Base-by-base conservation (phyloP, 2,329 filamentous ascomycete genomes). In the Fusarium haematococcum region DNA sequence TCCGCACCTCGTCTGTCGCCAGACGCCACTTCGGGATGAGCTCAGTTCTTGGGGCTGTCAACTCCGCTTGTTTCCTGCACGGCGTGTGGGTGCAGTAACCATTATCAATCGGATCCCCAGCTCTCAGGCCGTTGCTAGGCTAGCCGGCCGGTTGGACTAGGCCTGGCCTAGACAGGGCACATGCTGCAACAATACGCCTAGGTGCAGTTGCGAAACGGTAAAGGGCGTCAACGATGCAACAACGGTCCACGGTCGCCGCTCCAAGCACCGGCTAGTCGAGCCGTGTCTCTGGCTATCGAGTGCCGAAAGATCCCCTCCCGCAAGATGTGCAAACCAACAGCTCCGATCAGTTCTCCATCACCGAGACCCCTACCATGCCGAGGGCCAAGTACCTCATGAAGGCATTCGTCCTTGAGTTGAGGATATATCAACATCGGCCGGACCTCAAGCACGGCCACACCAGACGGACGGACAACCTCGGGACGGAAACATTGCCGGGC, bases 291-390 rank as follows among this genome's bases (percentile, higher is more conserved):
- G 37, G 45, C 41, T 27, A 23, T 13, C 41, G 63, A 45, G 39
- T 63, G 27, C 48, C 50, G 56, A 68, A 52, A 37, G 67, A 74
- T 74, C 60, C 56, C 54, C 70, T 56, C 41, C 62, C 48, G 39
- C 54, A 58, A 60, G 27, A 59, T 50, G 57, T 61, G 41, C 61
- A 61, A 72, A 72, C 70, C 61, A 72, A 66, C 65, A 65, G 37
- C 45, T 33, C 30, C 59, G 61, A 33, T 52, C 48, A 37, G 23
- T 64, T 45, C 27, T 45, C 33, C 25, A 50, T 57, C 25, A 30
- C 25, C 16, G n/a, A 13, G 33, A 56, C 35, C 61, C 61, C 61
- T 41, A 18, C 45, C 48, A 11, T 50, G 59, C 41, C 10, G 20
- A 50, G 20, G 32, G 20, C 8, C 14, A n/a, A 39, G 33, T 25